Evolutionary conservation across 73 alveolate genomes (phyloP).

Genomic region (Paraurostyla sp.): DNA sequence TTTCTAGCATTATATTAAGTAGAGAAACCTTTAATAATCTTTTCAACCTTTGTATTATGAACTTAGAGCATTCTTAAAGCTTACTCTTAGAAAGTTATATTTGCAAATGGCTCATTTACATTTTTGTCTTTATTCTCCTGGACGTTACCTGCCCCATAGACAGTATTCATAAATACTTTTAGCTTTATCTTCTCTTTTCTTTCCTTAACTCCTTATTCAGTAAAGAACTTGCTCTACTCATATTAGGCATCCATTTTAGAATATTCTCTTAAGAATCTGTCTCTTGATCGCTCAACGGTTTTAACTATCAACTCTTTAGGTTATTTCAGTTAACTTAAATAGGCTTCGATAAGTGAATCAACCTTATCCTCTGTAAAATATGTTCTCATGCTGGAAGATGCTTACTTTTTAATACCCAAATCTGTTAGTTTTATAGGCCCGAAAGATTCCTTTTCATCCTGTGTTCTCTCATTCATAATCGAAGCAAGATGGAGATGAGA

Average conservation of each 20-base stretch:
- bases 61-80: conserved; percentile 38
- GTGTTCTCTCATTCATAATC: conserved; percentile 59
- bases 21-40: conserved; percentile 8
- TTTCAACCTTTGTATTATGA: conserved; percentile 56
- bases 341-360: conserved; percentile 11
- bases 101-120: not conserved
- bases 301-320: conserved; percentile 46
- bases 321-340: not conserved
- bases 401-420: not conserved
- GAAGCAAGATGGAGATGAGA: conserved; percentile 57
- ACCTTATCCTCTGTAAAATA: conserved; percentile 54
- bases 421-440: conserved; percentile 36
- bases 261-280: conserved; percentile 54
- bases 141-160: conserved; percentile 33
- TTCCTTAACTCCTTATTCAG: conserved; percentile 71
- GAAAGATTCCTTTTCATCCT: conserved; percentile 51
- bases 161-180: conserved; percentile 29
- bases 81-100: conserved; percentile 21
- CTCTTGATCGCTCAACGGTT: conserved; percentile 63
- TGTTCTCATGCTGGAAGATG: too few relatives aligned
- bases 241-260: conserved; percentile 27
- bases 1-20: conserved; percentile 5
- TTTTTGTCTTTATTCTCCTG: not conserved
- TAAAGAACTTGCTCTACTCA: conserved; percentile 51
- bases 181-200: conserved; percentile 68